Evolutionary conservation across 2,329 filamentous ascomycete species (phyloP).

Genomic region (Daldinia sp.): DNA sequence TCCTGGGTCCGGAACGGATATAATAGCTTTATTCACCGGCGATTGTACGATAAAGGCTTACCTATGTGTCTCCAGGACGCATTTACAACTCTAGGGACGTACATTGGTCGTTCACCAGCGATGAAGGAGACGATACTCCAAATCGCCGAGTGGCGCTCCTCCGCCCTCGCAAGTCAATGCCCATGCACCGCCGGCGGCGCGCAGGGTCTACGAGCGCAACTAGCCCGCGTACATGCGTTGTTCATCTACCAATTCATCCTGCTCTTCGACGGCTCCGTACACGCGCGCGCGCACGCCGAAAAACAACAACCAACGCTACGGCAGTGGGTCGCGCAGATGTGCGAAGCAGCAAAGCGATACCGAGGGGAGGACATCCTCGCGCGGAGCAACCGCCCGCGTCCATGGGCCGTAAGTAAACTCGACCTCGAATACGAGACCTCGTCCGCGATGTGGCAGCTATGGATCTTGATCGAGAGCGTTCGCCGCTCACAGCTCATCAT

Average conservation of each 20-base stretch:
- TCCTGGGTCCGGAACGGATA: background rate
- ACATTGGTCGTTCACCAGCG: background rate
- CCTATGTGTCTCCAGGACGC: background rate
- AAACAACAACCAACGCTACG: slow-evolving; percentile 1
- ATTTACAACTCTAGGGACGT: background rate
- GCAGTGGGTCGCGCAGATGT: background rate
- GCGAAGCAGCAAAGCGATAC: background rate
- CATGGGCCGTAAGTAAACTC: background rate
- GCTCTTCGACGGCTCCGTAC: slow-evolving; percentile 10
- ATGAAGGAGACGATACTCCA: background rate
- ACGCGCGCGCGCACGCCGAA: slow-evolving; percentile 1
- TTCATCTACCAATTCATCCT: slow-evolving; percentile 6
- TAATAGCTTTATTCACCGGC: slow-evolving; percentile 7
- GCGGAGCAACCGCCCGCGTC: background rate
- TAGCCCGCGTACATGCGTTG: slow-evolving; percentile 4
- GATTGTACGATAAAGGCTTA: background rate
- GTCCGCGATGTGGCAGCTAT: slow-evolving; percentile 1
- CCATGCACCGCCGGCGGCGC: background rate
- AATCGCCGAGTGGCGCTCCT: background rate
- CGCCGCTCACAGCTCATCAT: slow-evolving; percentile 5
- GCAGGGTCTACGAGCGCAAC: background rate
- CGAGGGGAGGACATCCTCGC: background rate
- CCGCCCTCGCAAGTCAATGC: background rate
- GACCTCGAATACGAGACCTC: slow-evolving; percentile 1
- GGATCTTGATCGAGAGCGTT: slow-evolving; percentile 11